Evolutionary conservation across 805 yeast genomes (phyloP).

Genomic region (Yueomyces sp.): DNA sequence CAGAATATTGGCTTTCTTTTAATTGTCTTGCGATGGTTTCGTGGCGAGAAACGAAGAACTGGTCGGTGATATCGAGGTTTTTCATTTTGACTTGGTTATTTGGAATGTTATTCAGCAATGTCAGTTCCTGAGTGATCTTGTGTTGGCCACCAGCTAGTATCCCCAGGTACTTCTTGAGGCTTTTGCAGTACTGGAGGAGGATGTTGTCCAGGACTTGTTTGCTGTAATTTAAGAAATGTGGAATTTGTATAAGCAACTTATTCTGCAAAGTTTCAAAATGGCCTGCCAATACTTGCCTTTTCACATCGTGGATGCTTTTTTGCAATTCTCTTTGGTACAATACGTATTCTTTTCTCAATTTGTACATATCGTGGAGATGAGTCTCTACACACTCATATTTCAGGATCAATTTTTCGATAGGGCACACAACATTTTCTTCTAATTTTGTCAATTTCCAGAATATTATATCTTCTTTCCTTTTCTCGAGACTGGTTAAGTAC

Average conservation of each 20-base stretch:
- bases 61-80: no score
- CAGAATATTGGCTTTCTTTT: no score
- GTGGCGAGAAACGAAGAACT: no score
- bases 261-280: constrained; percentile 18
- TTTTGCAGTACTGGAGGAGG: constrained; percentile 11
- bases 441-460: constrained; percentile 16
- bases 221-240: constrained; percentile 11
- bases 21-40: no score
- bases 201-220: constrained; percentile 7
- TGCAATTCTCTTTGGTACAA: constrained; percentile 13
- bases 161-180: constrained; percentile 19
- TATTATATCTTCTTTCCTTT: constrained; percentile 19
- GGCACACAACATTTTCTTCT: constrained; percentile 17
- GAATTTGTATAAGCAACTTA: constrained; percentile 22
- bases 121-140: no score
- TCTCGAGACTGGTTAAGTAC: constrained; percentile 13
- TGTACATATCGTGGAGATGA: constrained; percentile 20
- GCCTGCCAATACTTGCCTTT: constrained; percentile 15
- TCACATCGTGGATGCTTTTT: constrained; percentile 12
- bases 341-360: constrained; percentile 24
- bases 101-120: no score
- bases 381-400: constrained; percentile 14
- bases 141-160: constrained; percentile 20
- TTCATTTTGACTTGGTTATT: no score
- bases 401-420: constrained; percentile 15